These are phyloP conservation scores for Candida pseudoviswanathii DNA, from an alignment of 1,139 yeast species.

Conservation along the genomic window DNA sequence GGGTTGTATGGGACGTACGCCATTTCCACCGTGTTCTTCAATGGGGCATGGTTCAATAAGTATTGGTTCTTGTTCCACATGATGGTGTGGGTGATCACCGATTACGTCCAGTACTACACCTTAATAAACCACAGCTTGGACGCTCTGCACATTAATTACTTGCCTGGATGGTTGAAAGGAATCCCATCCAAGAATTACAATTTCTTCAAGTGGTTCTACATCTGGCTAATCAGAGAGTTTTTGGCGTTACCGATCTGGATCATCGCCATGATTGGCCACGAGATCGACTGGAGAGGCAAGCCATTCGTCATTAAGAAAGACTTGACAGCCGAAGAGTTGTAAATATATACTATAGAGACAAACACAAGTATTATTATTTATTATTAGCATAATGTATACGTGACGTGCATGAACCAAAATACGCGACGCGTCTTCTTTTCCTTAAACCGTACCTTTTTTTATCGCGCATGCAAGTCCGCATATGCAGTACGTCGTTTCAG, in stretches of 20 bases:
- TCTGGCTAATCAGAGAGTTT: slow-evolving; percentile 71
- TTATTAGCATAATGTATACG: too few species aligned
- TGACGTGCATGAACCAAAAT: not conserved
- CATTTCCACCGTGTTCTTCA: slow-evolving; percentile 48
- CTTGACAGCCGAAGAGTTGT: slow-evolving; percentile 71
- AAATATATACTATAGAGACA: slow-evolving; percentile 1
- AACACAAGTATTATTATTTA: not conserved
- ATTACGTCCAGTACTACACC: slow-evolving; percentile 58
- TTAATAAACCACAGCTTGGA: slow-evolving; percentile 35
- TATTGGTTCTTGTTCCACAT: slow-evolving; percentile 55
- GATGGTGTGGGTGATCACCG: slow-evolving; percentile 63
- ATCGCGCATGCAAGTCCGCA: too few species aligned
- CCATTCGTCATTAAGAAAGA: slow-evolving; percentile 75
- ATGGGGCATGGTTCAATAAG: slow-evolving; percentile 29
- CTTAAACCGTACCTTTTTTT: not conserved
- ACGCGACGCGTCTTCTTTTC: not conserved
- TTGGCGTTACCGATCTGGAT: slow-evolving; percentile 87
- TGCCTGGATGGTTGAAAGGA: slow-evolving; percentile 32
- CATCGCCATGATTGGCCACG: slow-evolving; percentile 75
- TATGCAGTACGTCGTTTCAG: not conserved
- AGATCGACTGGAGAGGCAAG: slow-evolving; percentile 80
- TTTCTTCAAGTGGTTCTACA: slow-evolving; percentile 28
- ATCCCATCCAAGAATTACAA: slow-evolving; percentile 18
- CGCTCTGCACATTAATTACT: slow-evolving; percentile 22
- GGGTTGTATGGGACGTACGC: slow-evolving; percentile 71